Percentiles rank a stretch among this genome's conserved stretches.
phyloP scores from a whole-genome alignment of 352 stramenopile species.

The Globisporangium parvum region DNA sequence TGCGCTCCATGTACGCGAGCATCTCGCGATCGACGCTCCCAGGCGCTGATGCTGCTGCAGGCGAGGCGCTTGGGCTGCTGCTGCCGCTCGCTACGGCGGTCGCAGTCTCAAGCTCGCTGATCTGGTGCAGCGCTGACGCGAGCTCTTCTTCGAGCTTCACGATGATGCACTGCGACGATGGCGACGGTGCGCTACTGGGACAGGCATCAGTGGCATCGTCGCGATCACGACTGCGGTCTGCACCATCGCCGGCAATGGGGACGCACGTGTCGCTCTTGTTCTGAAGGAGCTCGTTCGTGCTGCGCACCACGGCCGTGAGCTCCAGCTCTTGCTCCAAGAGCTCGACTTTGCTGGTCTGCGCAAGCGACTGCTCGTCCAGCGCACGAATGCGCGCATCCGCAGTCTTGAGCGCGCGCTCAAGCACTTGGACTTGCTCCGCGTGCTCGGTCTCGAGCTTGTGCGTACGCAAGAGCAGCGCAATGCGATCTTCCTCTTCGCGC shows the following conservation, averaged over 20 bases:
- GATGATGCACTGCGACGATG: slow-evolving; percentile 18
- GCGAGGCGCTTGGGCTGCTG: background rate
- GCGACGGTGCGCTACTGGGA: background rate
- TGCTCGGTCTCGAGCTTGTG: slow-evolving; percentile 11
- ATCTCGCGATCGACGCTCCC: slow-evolving; percentile 6
- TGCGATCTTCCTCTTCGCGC: slow-evolving; percentile 12
- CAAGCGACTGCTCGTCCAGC: slow-evolving; percentile 2
- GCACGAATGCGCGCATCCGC: slow-evolving; percentile 1
- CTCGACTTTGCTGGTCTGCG: slow-evolving; percentile 7
- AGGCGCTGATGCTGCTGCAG: background rate
- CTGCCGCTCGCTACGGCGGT: background rate
- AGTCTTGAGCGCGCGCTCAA: slow-evolving; percentile 6
- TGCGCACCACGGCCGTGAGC: slow-evolving; percentile 8
- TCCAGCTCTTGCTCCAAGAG: slow-evolving; percentile 12
- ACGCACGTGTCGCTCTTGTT: background rate
- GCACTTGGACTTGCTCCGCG: background rate
- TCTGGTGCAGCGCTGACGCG: slow-evolving; percentile 15
- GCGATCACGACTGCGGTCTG: background rate
- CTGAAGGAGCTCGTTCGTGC: slow-evolving; percentile 10
- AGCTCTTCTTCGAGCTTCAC: slow-evolving; percentile 23
- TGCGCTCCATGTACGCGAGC: slow-evolving; percentile 12
- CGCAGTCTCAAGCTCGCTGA: slow-evolving; percentile 16
- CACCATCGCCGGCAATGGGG: too few relatives aligned
- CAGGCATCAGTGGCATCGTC: background rate
- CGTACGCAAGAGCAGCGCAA: slow-evolving; percentile 3